Evolutionary conservation across 208 protist genomes (phyloP).

Genomic region (Porcisia deanei): DNA sequence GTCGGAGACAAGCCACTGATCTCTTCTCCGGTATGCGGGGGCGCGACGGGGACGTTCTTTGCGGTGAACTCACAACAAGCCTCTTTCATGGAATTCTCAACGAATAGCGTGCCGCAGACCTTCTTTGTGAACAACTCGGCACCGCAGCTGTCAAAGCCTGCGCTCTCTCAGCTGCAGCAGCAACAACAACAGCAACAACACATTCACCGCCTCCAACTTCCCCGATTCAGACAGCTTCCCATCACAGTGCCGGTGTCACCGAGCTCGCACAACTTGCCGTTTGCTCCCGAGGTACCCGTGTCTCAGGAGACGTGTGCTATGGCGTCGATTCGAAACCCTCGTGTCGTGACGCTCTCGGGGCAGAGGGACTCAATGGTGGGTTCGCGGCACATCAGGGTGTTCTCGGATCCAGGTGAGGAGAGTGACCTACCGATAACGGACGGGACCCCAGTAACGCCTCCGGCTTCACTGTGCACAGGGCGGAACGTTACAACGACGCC

Average conservation of each 20-base stretch:
- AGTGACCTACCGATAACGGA: background rate
- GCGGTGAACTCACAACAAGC: background rate
- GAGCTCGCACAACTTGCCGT: background rate
- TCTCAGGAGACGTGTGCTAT: background rate
- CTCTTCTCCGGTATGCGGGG: background rate
- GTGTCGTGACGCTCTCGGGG: background rate
- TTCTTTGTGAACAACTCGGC: background rate
- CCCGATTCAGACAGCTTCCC: background rate
- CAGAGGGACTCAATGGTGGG: background rate
- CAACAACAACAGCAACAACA: background rate
- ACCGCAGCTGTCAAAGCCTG: background rate
- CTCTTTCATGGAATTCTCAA: background rate
- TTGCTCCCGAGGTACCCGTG: background rate
- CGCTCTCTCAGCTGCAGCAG: background rate
- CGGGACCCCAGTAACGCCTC: background rate
- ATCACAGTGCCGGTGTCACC: background rate
- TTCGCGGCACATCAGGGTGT: background rate
- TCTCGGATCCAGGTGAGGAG: background rate
- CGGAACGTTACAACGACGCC: background rate
- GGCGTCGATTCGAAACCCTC: background rate
- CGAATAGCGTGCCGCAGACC: background rate
- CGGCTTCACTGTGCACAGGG: background rate
- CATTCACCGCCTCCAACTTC: background rate
- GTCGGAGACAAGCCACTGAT: background rate
- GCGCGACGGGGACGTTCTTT: background rate